phyloP scores from a whole-genome alignment of 352 stramenopile species.

The Phytophthora europaea region DNA sequence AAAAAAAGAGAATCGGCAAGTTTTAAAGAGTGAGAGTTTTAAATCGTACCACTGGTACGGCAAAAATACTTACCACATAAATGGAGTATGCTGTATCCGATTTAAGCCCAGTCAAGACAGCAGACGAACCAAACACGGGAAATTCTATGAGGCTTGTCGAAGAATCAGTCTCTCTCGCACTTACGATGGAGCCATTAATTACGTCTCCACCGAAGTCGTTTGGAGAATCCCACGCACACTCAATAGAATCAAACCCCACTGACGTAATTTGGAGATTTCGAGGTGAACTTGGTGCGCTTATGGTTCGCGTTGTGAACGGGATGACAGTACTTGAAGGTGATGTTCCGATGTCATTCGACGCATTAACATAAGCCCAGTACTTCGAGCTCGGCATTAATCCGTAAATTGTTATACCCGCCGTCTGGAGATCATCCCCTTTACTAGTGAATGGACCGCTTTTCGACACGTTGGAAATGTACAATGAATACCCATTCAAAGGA shows the following conservation, averaged over 20 bases:
- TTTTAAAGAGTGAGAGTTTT: background rate
- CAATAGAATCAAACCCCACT: slow-evolving; percentile 41
- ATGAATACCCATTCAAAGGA: slow-evolving; percentile 44
- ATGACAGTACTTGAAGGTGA: slow-evolving; percentile 39
- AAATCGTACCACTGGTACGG: background rate
- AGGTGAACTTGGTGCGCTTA: slow-evolving; percentile 44
- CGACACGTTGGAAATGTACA: slow-evolving; percentile 36
- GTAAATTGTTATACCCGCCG: slow-evolving; percentile 33
- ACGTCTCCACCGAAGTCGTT: slow-evolving; percentile 48
- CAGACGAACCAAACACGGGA: background rate
- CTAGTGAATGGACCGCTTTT: slow-evolving; percentile 30
- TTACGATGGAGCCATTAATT: slow-evolving; percentile 46
- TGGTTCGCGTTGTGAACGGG: slow-evolving; percentile 29
- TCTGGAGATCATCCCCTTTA: slow-evolving; percentile 34
- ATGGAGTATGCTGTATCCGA: slow-evolving; percentile 49
- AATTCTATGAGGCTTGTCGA: background rate
- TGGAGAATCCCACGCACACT: slow-evolving; percentile 47
- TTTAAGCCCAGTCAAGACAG: slow-evolving; percentile 13
- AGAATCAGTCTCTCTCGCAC: slow-evolving; percentile 21
- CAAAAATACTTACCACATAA: slow-evolving; percentile 44
- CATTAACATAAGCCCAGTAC: slow-evolving; percentile 58
- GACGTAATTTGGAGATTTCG: slow-evolving; percentile 38
- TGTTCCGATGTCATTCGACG: slow-evolving; percentile 47
- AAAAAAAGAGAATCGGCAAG: background rate
- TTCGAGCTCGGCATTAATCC: slow-evolving; percentile 34